Base-by-base conservation (phyloP, 768 basidiomycete species). In the Leccinum barrowsii region DNA sequence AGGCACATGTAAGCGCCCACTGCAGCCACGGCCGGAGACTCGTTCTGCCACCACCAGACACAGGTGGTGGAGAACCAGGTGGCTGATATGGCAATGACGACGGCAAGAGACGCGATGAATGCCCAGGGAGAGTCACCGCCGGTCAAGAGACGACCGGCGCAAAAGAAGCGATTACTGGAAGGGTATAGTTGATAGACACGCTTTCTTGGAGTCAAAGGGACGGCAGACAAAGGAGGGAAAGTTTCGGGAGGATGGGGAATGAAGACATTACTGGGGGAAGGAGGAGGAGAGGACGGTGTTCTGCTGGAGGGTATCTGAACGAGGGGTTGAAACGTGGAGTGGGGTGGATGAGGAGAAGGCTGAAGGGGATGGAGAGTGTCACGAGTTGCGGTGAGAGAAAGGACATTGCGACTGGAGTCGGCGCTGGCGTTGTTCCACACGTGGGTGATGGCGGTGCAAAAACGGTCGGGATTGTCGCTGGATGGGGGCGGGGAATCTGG, bases 71-170 rank as follows among this genome's bases (percentile, higher is more conserved):
- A 90, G 61, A 97, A 85, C 91, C 92, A 99, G 8, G 89, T 73
- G 0, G 86, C 92, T 2, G 90, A 77, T 49, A 98, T 79, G 2
- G 79, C 79, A 24, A 94, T 68, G 26, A 88, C 75, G 21, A 96
- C 55, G 1, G 71, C 68, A 51, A 95, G 74, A 7, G 83, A 83
- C 0, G 78, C 81, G 2, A 92, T 65, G 63, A 98, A 92, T 5
- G 95, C 92, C 77, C 84, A 85, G 0, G 89, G 87, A 19, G 84
- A 82, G 74, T 98, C 96, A 1, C 92, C 92, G 7, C 94, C 94
- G 0, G 89, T 91, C 63, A 98, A 72, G 10, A 94, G 59, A 57
- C 77, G 82, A 0, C 95, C 94, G 1, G 77, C 62, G 55, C 89
- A 76, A 68, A 89, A 87, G 74, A 93, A 96, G 44, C 76, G 77